Evolutionary conservation across 495 filamentous ascomycete species (phyloP), one percentile per base, ranked within the genome.

Genomic region (Rhizodiscina lignyota): DNA sequence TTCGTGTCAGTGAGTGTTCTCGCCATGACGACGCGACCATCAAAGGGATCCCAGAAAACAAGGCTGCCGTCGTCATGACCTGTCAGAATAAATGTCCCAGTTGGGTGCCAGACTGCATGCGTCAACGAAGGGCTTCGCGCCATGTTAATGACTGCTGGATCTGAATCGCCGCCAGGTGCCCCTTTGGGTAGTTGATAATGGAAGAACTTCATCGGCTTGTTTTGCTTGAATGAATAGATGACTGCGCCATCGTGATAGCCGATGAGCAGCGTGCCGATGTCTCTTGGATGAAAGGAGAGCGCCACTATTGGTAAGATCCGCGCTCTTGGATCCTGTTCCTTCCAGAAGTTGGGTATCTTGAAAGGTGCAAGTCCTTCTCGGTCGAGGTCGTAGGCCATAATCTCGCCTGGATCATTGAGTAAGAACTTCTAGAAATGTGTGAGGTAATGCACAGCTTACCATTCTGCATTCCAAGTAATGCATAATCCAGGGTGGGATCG

Each of bases 1-100:
- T 80, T 69, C 2, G 66, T 67, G 29, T 77, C 69, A 41, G 79
- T 68, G 17, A 94, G 55, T 3, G 81, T 91, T 42, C 91, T 62
- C 8, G 85, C 84, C 62, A 83, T 70, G 11, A 97, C 61, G 20
- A 89, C 63, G 30, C 83, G 74, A 5, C 85, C 89, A 49, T 94
- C 91, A 43, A 84, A 91, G 2, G 78, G 60, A 60, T 96, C 91
- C 91, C 91, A 97, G 34, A 96, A 72, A 0, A 87, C 89, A 21
- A 97, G 50, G 40, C 77, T 87, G 2, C 76, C 76, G 51, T 96
- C 87, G 41, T 94, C 86, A 47, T 96, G 78, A 8, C 78, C 77
- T 0, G 82, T 92, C 35, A 86, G 52, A 26, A 94, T 56, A 46
- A 96, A 97, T 0, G 80, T 89, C 0, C 89, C 89, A 18, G 85